Evolutionary conservation across 768 basidiomycete genomes (phyloP).

Genomic region (Leccinum aurantiacum): DNA sequence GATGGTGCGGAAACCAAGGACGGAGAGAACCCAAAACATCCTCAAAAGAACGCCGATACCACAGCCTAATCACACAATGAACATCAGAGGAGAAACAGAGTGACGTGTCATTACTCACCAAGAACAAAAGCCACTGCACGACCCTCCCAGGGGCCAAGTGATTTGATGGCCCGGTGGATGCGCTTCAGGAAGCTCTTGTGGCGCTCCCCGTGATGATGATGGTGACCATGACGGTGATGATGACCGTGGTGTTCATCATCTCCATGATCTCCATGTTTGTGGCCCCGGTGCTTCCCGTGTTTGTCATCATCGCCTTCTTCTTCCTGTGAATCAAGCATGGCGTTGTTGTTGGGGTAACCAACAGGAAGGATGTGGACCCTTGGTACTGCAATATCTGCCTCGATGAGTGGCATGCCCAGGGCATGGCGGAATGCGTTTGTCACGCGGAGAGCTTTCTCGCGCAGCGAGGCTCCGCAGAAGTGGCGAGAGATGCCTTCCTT

Average conservation of each 20-base stretch:
- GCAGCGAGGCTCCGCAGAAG: conserved; percentile 37
- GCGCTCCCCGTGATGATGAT: conserved; percentile 20
- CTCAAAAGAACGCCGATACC: conserved; percentile 80
- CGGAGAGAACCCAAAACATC: conserved; percentile 73
- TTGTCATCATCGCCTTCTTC: conserved; percentile 13
- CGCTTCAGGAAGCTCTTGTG: conserved; percentile 55
- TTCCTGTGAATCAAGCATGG: conserved; percentile 4
- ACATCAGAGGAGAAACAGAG: background rate
- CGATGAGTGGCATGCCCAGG: conserved; percentile 54
- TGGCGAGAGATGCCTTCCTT: conserved; percentile 21
- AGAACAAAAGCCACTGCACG: conserved; percentile 81
- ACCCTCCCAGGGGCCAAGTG: conserved; percentile 81
- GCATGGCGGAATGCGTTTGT: conserved; percentile 56
- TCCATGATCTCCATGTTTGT: background rate
- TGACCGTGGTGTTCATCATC: conserved; percentile 2
- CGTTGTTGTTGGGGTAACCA: conserved; percentile 2
- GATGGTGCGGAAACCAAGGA: conserved; percentile 60
- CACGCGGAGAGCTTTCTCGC: conserved; percentile 49
- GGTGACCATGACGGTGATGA: conserved; percentile 18
- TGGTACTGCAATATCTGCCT: conserved; percentile 16
- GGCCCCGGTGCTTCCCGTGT: conserved; percentile 7
- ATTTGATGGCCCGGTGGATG: conserved; percentile 62
- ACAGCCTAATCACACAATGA: conserved; percentile 50
- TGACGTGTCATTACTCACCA: conserved; percentile 42
- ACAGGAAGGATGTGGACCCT: conserved; percentile 33